Evolutionary conservation across 352 stramenopile genomes (phyloP).

Genomic region (Phytophthora kernoviae): DNA sequence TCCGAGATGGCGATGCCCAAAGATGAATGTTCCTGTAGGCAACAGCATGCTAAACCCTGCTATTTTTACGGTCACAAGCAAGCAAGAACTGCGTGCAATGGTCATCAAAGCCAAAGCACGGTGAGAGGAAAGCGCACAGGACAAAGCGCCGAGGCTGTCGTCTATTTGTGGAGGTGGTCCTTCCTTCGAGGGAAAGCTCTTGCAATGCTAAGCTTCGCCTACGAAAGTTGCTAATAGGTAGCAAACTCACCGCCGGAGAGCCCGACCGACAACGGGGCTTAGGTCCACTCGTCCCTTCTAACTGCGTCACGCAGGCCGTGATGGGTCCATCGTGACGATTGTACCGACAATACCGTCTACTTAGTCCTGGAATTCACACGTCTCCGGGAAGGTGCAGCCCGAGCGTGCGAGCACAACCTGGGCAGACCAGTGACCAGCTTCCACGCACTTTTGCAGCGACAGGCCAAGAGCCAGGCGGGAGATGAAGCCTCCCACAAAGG

Average conservation of each 20-base stretch:
- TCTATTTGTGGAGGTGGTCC: slow-evolving; percentile 40
- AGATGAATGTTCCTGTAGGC: slow-evolving; percentile 11
- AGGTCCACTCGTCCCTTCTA: slow-evolving; percentile 17
- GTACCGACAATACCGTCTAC: neutral
- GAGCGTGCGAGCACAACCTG: slow-evolving; percentile 97
- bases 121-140: slow-evolving; percentile 8
- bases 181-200: slow-evolving; percentile 39
- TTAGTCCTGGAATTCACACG: slow-evolving; percentile 92
- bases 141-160: slow-evolving; percentile 24
- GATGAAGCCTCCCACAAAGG: slow-evolving; percentile 99
- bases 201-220: slow-evolving; percentile 26
- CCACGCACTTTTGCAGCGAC: slow-evolving; percentile 93
- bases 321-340: slow-evolving; percentile 8
- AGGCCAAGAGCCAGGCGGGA: slow-evolving; percentile 89
- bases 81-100: slow-evolving; percentile 16
- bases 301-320: slow-evolving; percentile 2
- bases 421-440: slow-evolving; percentile 97
- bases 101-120: slow-evolving; percentile 3
- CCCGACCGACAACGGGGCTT: slow-evolving; percentile 31
- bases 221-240: slow-evolving; percentile 23
- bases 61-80: slow-evolving; percentile 24
- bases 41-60: neutral
- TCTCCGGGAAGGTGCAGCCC: slow-evolving; percentile 94
- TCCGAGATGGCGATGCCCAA: neutral
- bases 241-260: slow-evolving; percentile 25